Evolutionary conservation across 352 stramenopile genomes (phyloP), one percentile per base, ranked within the genome.

Genomic region (Globisporangium camurandrum): DNA sequence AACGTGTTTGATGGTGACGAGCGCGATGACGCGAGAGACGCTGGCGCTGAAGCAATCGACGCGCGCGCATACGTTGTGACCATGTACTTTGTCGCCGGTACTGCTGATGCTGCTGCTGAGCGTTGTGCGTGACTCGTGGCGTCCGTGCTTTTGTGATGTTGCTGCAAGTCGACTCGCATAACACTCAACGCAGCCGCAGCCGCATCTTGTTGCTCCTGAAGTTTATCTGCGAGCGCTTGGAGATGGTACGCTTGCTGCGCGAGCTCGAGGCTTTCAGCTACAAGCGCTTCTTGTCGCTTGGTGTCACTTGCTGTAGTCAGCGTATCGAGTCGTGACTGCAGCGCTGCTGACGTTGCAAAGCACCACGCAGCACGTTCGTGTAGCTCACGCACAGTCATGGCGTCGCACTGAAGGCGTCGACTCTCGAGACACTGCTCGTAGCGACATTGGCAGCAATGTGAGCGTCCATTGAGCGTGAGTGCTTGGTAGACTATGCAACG

Each of bases 181-280:
- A 45, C 14, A 41, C 49, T 12, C 42, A 20, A 20, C 46, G 40
- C 27, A 27, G 27, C 12, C n/a, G 45, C 36, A 6, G 9, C 28
- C 1, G 45, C n/a, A 4, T 34, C 30, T 12, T 34, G 8, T 1
- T 34, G 14, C 8, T 17, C 14, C 26, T 33, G 17, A 41, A 19
- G 24, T 37, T 34, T 49, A 27, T 82, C 70, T 28, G 55, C 64
- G 16, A 84, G 45, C 14, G 63, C 57, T 60, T 80, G 64, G 9
- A 84, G 30, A 26, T 69, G 67, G 24, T 84, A 80, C 8, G 62
- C 74, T 54, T 83, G 59, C 49, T 86, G 74, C 4, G 71, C 78
- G 12, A 76, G 39, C 28, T 61, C 52, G 12, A 79, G 53, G 19
- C 67, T 71, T 20, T 81, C 62, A 30, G 69, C 66, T 10, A 49